Evolutionary conservation across 1,139 yeast genomes (phyloP).

Genomic region (Debaryomyces psychrophilus): DNA sequence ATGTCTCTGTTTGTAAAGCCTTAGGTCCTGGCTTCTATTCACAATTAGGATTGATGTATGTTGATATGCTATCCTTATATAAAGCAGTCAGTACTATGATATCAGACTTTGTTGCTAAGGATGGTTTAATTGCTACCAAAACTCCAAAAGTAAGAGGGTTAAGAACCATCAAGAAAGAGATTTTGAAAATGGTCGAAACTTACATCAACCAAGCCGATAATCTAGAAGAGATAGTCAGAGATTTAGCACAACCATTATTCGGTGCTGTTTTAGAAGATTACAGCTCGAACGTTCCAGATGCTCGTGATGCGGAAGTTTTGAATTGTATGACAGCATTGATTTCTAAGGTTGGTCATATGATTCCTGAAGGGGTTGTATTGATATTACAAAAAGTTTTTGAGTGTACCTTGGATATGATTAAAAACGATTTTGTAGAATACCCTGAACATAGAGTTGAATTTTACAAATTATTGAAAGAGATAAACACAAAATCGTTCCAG

Average conservation of each 20-base stretch:
- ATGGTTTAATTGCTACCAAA: slow-evolving; percentile 87
- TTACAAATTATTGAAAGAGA: slow-evolving; percentile 84
- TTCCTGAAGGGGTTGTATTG: slow-evolving; percentile 87
- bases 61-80: slow-evolving; percentile 87
- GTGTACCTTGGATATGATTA: slow-evolving; percentile 93
- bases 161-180: slow-evolving; percentile 95
- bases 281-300: slow-evolving; percentile 86
- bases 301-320: slow-evolving; percentile 96
- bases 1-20: slow-evolving; percentile 90
- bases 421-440: slow-evolving; percentile 91
- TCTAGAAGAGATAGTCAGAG: slow-evolving; percentile 80
- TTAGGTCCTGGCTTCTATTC: slow-evolving; percentile 91
- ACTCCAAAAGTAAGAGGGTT: slow-evolving; percentile 95
- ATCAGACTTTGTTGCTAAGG: slow-evolving; percentile 74
- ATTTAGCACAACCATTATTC: slow-evolving; percentile 81
- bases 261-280: slow-evolving; percentile 90
- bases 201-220: slow-evolving; percentile 88
- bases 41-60: slow-evolving; percentile 83
- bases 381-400: slow-evolving; percentile 91
- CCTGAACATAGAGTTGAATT: slow-evolving; percentile 98
- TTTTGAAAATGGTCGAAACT: slow-evolving; percentile 84
- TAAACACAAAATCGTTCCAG: slow-evolving; percentile 80
- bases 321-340: slow-evolving; percentile 93
- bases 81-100: slow-evolving; percentile 90
- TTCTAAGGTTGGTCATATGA: slow-evolving; percentile 80